A percentile compares a stretch with the other conserved stretches of the same genome.
Evolutionary conservation across 1,284 basidiomycete genomes (phyloP).

Genomic region (Trichosporon coremiiforme): DNA sequence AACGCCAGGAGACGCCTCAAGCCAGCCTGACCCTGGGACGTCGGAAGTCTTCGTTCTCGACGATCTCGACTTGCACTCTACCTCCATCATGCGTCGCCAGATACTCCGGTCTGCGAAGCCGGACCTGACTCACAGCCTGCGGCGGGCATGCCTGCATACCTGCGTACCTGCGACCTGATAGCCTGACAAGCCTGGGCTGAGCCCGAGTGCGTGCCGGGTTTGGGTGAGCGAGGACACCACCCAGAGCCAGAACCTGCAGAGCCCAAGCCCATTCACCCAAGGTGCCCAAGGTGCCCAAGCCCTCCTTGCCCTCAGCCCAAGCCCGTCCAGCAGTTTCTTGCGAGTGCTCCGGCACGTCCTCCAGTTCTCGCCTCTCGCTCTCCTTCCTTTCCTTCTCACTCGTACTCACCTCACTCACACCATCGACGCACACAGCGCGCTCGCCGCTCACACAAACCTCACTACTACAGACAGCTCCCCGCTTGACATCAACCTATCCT

Average conservation of each 20-base stretch:
- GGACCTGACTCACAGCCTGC: neutral
- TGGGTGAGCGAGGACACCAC: too few relatives aligned
- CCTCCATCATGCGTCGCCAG: neutral
- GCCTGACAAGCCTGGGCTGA: neutral
- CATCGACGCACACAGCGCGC: neutral
- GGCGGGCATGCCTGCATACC: too few relatives aligned
- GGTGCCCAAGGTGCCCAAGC: neutral
- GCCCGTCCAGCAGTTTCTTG: conserved; percentile 5
- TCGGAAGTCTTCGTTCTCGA: conserved; percentile 6
- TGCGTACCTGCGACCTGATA: too few relatives aligned
- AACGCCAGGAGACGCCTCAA: neutral
- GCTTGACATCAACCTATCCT: neutral
- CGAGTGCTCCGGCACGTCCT: neutral
- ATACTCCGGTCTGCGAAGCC: neutral
- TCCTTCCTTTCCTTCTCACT: neutral
- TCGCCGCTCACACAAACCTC: neutral
- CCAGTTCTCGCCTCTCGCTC: conserved; percentile 1
- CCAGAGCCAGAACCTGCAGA: neutral
- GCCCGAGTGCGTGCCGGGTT: neutral
- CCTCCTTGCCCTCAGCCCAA: neutral
- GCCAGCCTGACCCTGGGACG: neutral
- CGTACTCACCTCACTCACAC: conserved; percentile 3
- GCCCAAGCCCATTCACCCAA: too few relatives aligned
- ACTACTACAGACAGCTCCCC: neutral
- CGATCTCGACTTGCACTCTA: neutral